phyloP scores from a whole-genome alignment of 2,329 filamentous ascomycete genomes.

The Pyrenophora graminea region DNA sequence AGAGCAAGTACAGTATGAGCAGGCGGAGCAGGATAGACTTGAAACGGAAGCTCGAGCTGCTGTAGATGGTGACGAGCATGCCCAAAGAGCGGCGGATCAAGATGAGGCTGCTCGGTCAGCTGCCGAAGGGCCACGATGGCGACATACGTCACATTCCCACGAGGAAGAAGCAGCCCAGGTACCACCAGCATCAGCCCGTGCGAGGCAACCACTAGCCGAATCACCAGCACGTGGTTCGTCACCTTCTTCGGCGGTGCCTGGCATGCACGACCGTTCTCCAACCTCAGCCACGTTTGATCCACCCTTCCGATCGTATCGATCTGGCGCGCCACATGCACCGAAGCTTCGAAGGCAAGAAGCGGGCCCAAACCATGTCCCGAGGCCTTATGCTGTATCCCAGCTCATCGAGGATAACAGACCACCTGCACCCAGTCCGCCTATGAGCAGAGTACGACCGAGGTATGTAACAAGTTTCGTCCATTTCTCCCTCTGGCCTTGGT shows the following conservation, averaged over 20 bases:
- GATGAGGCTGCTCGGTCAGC: constrained; percentile 10
- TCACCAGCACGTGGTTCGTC: constrained; percentile 21
- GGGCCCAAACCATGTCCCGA: constrained; percentile 15
- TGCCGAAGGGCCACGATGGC: constrained; percentile 14
- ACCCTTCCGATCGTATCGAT: constrained; percentile 25
- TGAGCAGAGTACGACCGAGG: constrained; percentile 32
- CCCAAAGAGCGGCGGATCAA: constrained; percentile 10
- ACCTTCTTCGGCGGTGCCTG: constrained; percentile 12
- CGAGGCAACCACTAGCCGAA: constrained; percentile 8
- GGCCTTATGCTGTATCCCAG: constrained; percentile 23
- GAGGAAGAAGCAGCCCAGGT: not conserved
- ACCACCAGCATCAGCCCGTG: constrained; percentile 3
- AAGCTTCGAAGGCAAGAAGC: constrained; percentile 25
- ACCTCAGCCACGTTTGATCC: constrained; percentile 20
- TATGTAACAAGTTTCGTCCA: constrained; percentile 8
- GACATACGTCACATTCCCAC: constrained; percentile 1
- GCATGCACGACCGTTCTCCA: constrained; percentile 19
- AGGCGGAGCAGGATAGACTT: constrained; percentile 6
- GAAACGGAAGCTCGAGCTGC: constrained; percentile 11
- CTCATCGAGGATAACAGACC: constrained; percentile 39
- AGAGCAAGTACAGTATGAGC: constrained; percentile 9
- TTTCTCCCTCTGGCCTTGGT: not conserved
- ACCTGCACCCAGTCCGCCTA: constrained; percentile 42
- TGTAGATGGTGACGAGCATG: constrained; percentile 1
- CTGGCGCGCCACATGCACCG: constrained; percentile 24